Base-by-base conservation (phyloP, 2,329 filamentous ascomycete species). In the Colletotrichum sp. region DNA sequence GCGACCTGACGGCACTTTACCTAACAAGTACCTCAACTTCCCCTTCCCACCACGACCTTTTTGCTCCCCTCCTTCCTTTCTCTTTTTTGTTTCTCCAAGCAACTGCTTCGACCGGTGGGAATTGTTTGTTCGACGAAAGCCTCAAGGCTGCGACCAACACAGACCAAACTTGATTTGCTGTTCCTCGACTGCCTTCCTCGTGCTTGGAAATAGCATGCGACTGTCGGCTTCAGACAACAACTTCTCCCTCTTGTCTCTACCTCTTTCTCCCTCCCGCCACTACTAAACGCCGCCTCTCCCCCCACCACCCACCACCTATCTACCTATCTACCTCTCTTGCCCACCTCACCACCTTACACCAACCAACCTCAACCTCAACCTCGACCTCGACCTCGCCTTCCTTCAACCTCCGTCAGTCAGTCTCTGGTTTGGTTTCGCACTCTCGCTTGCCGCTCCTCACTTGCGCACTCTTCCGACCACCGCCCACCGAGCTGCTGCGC, bases 1-100 rank as follows among this genome's bases (percentile, higher is more conserved):
- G 59, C 59, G 59, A 61, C 59, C 21, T 24, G 63, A 75, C 64
- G 57, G 71, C 70, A 73, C 48, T 76, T 76, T 65, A 72, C 72
- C 73, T 75, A 73, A 76, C 71, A 76, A 76, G 74, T 76, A 74
- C 74, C 74, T 73, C 55, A 75, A 73, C 70, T 73, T 13, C 69
- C 73, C 70, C 73, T 73, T 75, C 74, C 74, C 71, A 74, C 70
- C 66, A 55, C 65, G 59, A n/a, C 60, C 66, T 67, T 48, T 26
- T 61, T 75, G 36, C 71, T 67, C 61, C 71, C 66, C 52, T 55
- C 65, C 65, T 21, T 66, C 59, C 65, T 59, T 28, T 28, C 39
- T 65, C 43, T 57, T n/a, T 75, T 64, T 71, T 67, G 63, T 26
- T 43, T 64, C 74, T 64, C 43, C 74, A 76, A 76, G 74, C 67